phyloP scores from a whole-genome alignment of 495 filamentous ascomycete species.

The Podospora sp. region DNA sequence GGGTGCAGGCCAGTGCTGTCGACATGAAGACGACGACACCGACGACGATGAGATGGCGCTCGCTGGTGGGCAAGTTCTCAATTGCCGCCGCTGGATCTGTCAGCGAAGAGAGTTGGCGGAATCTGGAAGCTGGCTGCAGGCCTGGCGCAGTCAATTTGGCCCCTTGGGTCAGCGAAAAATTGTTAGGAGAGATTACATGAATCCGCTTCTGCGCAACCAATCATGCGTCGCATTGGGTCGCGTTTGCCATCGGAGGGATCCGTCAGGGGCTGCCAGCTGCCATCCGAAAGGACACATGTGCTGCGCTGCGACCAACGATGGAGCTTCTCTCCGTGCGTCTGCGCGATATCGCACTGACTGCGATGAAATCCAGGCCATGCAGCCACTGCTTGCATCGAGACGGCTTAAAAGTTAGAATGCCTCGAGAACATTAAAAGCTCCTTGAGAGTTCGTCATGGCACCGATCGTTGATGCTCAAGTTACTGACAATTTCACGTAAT shows the following conservation, averaged over 20 bases:
- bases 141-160: slow-evolving; percentile 8
- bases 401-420: background rate
- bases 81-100: slow-evolving; percentile 13
- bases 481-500: too few relatives aligned
- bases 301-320: background rate
- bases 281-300: background rate
- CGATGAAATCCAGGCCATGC: background rate
- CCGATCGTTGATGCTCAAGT: too few relatives aligned
- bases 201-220: slow-evolving; percentile 14
- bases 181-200: slow-evolving; percentile 20
- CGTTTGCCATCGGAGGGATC: background rate
- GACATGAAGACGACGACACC: slow-evolving; percentile 10
- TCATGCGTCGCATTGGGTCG: slow-evolving; percentile 8
- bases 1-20: background rate
- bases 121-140: background rate
- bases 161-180: slow-evolving; percentile 20
- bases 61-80: slow-evolving; percentile 6
- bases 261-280: slow-evolving; percentile 10
- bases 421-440: too few relatives aligned
- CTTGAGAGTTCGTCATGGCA: too few relatives aligned
- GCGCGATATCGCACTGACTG: background rate
- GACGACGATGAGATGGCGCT: background rate
- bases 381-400: background rate
- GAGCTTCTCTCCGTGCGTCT: background rate
- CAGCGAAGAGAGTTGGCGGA: slow-evolving; percentile 1